phyloP scores from a whole-genome alignment of 352 stramenopile species.

The Thraustochytrium sp. region DNA sequence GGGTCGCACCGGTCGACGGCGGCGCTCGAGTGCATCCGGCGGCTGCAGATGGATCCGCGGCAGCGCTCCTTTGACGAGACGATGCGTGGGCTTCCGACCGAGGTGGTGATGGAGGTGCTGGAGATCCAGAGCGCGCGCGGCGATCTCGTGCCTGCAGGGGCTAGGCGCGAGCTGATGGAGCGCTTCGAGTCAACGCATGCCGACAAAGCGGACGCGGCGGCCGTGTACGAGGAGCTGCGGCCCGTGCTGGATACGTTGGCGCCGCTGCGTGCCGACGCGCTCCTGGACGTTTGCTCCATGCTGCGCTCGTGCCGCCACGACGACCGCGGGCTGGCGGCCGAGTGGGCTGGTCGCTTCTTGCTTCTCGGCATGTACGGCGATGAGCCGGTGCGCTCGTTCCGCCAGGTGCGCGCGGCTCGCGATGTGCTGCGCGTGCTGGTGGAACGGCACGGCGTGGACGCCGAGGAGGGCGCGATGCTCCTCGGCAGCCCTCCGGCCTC shows the following conservation, averaged over 20 bases:
- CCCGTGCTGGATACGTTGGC: neutral
- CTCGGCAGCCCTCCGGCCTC: neutral
- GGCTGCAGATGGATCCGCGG: no score
- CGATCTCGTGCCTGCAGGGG: neutral
- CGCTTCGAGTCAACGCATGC: neutral
- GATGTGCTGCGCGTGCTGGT: neutral
- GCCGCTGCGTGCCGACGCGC: neutral
- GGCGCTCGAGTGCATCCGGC: no score
- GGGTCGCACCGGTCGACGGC: no score
- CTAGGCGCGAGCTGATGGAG: neutral
- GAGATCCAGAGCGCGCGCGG: neutral
- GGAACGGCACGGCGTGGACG: neutral
- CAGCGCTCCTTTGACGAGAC: neutral
- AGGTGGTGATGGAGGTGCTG: neutral
- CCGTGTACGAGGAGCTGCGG: neutral
- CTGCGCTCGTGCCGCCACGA: neutral
- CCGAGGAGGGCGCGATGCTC: neutral
- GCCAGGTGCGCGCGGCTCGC: neutral
- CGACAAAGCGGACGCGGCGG: neutral
- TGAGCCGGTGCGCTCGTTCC: neutral
- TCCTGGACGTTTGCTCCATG: neutral
- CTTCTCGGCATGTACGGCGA: neutral
- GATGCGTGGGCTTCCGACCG: neutral
- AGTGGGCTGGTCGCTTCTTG: constrained; percentile 5
- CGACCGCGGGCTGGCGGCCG: neutral